phyloP scores from a whole-genome alignment of 2,329 filamentous ascomycete species.

The Hypocreales sp. region DNA sequence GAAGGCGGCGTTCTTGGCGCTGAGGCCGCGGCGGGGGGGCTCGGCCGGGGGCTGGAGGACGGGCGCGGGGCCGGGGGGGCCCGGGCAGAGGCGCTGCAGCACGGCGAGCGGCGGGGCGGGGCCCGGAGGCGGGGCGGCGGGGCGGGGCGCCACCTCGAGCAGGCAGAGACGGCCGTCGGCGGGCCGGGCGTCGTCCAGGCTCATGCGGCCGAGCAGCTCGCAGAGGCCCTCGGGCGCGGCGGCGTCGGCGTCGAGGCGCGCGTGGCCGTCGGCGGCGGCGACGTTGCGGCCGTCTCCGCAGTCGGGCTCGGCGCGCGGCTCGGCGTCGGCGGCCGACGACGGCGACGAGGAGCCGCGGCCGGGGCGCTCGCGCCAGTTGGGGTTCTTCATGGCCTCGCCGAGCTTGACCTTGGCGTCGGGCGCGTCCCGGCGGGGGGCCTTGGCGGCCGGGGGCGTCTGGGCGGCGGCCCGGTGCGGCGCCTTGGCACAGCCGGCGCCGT shows the following conservation, averaged over 20 bases:
- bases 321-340: too few species aligned
- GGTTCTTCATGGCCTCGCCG: constrained; percentile 17
- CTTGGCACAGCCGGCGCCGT: background rate
- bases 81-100: too few species aligned
- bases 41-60: too few species aligned
- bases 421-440: too few species aligned
- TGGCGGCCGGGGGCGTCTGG: background rate
- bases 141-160: background rate
- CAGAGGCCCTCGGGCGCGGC: too few species aligned
- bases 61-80: too few species aligned
- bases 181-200: background rate
- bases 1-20: constrained; percentile 10
- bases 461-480: background rate
- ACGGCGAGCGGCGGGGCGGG: too few species aligned
- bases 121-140: too few species aligned
- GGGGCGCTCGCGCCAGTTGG: constrained; percentile 17
- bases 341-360: constrained; percentile 2
- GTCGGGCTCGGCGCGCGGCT: constrained; percentile 2
- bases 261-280: background rate
- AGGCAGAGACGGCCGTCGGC: background rate
- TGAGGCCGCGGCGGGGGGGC: too few species aligned
- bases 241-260: background rate
- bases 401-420: constrained; percentile 10
- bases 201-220: too few species aligned
- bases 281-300: constrained; percentile 1